Evolutionary conservation across 1,139 yeast species (phyloP).

Genomic region (Kluyveromyces sp.): DNA sequence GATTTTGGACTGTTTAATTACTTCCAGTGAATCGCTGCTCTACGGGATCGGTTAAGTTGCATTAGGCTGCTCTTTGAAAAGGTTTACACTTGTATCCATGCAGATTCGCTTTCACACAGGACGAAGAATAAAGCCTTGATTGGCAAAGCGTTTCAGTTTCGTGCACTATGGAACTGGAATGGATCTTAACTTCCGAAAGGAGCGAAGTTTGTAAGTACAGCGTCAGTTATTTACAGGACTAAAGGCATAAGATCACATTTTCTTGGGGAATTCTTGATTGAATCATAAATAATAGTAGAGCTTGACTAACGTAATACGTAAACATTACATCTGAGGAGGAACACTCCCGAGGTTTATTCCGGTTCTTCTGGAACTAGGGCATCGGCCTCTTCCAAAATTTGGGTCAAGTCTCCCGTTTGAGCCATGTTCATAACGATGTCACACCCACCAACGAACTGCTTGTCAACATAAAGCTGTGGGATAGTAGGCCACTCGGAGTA

Average conservation of each 20-base stretch:
- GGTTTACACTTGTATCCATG: constrained; percentile 4
- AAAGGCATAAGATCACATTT: constrained; percentile 29
- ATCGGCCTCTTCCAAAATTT: constrained; percentile 68
- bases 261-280: not conserved
- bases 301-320: not conserved
- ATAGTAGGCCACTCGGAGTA: constrained; percentile 71
- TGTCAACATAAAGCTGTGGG: constrained; percentile 54
- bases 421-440: constrained; percentile 93
- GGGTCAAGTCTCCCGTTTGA: constrained; percentile 83
- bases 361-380: constrained; percentile 75
- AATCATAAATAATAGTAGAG: not conserved
- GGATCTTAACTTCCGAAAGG: constrained; percentile 16
- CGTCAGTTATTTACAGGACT: constrained; percentile 28
- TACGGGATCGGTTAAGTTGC: not conserved
- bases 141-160: not conserved
- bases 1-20: constrained; percentile 7
- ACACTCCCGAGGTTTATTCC: not conserved
- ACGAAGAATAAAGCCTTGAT: constrained; percentile 9
- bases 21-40: constrained; percentile 2
- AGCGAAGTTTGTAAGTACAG: constrained; percentile 31
- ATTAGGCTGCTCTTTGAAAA: constrained; percentile 3
- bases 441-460: constrained; percentile 95
- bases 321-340: not conserved
- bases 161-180: not conserved
- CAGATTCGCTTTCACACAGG: constrained; percentile 10